Evolutionary conservation across 306 rosid species (phyloP), one percentile per base, ranked within the genome.

Genomic region (Pyrus bretschneideri): DNA sequence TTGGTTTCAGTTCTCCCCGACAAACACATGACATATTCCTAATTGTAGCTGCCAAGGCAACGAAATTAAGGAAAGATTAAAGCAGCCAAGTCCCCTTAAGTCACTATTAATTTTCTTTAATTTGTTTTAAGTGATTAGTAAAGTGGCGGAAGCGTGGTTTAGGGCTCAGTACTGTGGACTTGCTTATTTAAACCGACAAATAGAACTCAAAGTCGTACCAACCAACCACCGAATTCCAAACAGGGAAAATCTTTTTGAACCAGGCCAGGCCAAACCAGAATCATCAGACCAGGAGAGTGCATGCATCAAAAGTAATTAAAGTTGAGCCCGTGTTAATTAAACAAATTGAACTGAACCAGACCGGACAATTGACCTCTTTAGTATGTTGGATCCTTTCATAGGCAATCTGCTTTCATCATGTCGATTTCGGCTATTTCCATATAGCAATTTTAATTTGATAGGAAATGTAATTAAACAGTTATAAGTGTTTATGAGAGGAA

Each of bases 181-280:
- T 18, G 30, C 61, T n/a, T 66, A 60, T 57, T 59, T 40, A 73
- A 70, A 17, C 86, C 83, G 83, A 70, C 83, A 78, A 45, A 15
- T 22, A 38, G 81, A 44, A 49, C 61, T 62, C 54, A 49, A 55
- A 78, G 74, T 74, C 80, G 31, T 35, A 45, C 68, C 78, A 76
- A 22, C 35, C 54, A 55, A 63, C 33, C 52, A 33, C 15, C 70
- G 9, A 23, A 38, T 18, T 33, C 11, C 17, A 45, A 12, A 12
- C 6, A 58, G 27, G 18, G 17, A 19, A 67, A 42, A 61, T 18
- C 23, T 10, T 17, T 74, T 58, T 60, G 52, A 67, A 29, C 21
- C 49, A 13, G 52, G 17, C 62, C 62, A 57, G 62, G n/a, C 61
- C 61, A 3, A n/a, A n/a, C 62, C 62, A 57, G 29, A 57, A 11